phyloP scores from a whole-genome alignment of 1,284 basidiomycete species.

The Porodaedalea pini region DNA sequence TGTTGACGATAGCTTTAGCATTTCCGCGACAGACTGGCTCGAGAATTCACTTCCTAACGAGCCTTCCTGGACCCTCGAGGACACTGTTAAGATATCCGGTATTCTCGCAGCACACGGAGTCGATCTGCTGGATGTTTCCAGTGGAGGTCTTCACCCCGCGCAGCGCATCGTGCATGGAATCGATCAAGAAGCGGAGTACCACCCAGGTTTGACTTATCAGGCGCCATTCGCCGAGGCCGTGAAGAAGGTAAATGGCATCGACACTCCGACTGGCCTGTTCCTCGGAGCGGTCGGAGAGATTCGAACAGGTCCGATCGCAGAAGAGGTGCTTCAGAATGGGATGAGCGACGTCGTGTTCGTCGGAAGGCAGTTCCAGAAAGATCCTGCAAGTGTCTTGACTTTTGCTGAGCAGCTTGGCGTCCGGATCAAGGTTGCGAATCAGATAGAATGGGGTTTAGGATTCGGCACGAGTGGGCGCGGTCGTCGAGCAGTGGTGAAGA shows the following conservation, averaged over 20 bases:
- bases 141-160: conserved; percentile 45
- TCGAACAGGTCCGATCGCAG: conserved; percentile 42
- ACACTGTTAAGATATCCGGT: conserved; percentile 46
- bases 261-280: conserved; percentile 30
- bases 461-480: conserved; percentile 30
- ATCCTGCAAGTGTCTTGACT: conserved; percentile 45
- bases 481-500: too few relatives aligned
- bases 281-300: conserved; percentile 51
- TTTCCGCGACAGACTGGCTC: conserved; percentile 57
- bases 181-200: too few relatives aligned
- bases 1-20: conserved; percentile 35
- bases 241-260: conserved; percentile 27
- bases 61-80: conserved; percentile 50
- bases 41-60: conserved; percentile 43
- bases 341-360: conserved; percentile 43
- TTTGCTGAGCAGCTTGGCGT: conserved; percentile 27
- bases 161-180: conserved; percentile 40
- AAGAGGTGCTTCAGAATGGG: conserved; percentile 37
- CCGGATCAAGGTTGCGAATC: too few relatives aligned
- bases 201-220: conserved; percentile 19
- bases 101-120: conserved; percentile 52
- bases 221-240: neutral
- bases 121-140: conserved; percentile 56
- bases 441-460: conserved; percentile 33
- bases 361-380: conserved; percentile 54